Conservation (phyloP, 352 stramenopile genomes). For the Phytophthora idaei region DNA sequence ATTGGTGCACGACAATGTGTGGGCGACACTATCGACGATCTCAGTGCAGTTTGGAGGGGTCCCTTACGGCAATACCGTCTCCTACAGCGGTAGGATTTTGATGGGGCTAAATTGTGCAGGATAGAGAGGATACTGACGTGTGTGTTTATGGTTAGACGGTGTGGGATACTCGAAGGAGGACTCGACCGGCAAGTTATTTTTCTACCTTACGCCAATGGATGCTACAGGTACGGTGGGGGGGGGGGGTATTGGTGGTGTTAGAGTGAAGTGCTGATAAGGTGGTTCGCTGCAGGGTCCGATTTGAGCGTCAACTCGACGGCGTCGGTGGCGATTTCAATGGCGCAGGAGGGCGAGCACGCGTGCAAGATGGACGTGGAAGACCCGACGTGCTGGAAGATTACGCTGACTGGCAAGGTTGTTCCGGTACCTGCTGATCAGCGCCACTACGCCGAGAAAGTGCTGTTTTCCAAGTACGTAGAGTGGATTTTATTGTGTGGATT, state of each 20-base stretch:
- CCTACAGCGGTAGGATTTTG: constrained; percentile 60
- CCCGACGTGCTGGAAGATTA: constrained; percentile 77
- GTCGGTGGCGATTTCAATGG: constrained; percentile 66
- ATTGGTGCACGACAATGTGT: constrained; percentile 70
- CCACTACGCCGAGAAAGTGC: constrained; percentile 51
- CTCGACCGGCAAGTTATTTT: constrained; percentile 69
- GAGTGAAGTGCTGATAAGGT: neutral
- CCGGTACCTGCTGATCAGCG: constrained; percentile 47
- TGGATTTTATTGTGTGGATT: constrained; percentile 1
- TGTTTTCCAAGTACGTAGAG: constrained; percentile 75
- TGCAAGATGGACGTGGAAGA: constrained; percentile 77
- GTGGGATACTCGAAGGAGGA: constrained; percentile 51
- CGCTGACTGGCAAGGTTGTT: constrained; percentile 57
- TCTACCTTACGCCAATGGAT: constrained; percentile 73
- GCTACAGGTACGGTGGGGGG: constrained; percentile 29
- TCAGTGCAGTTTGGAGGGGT: constrained; percentile 62
- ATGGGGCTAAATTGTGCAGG: too few relatives aligned
- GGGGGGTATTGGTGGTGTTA: neutral
- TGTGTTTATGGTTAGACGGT: constrained; percentile 45
- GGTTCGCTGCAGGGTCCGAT: constrained; percentile 40
- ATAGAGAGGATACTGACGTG: neutral
- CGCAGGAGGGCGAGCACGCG: constrained; percentile 48
- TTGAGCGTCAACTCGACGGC: constrained; percentile 59
- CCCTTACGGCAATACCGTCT: constrained; percentile 62
- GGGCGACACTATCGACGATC: constrained; percentile 68